phyloP scores from a whole-genome alignment of 352 stramenopile species.

The Aphanomyces astaci region DNA sequence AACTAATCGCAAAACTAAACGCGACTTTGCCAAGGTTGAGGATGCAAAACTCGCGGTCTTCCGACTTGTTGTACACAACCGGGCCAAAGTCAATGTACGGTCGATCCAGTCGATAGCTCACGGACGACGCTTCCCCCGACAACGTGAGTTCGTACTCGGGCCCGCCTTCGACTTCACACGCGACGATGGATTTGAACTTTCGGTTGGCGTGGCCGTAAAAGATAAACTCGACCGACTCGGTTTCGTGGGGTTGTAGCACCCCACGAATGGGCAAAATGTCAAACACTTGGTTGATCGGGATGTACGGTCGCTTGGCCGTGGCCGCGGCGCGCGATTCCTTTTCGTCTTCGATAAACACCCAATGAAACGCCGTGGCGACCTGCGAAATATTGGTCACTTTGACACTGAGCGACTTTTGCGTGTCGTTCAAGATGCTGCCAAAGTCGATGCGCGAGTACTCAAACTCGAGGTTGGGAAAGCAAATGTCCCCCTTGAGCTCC shows the following conservation, averaged over 20 bases:
- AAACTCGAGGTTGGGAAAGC: slow-evolving; percentile 92
- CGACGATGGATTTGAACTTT: slow-evolving; percentile 82
- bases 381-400: slow-evolving; percentile 86
- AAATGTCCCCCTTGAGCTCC: slow-evolving; percentile 86
- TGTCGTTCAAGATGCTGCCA: slow-evolving; percentile 93
- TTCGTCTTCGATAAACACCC: slow-evolving; percentile 93
- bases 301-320: slow-evolving; percentile 73
- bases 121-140: slow-evolving; percentile 83
- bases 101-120: slow-evolving; percentile 89
- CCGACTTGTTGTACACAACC: slow-evolving; percentile 88
- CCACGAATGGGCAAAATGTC: slow-evolving; percentile 92
- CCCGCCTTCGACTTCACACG: slow-evolving; percentile 90
- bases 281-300: slow-evolving; percentile 91
- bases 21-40: slow-evolving; percentile 90
- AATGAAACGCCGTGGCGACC: slow-evolving; percentile 82
- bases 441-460: slow-evolving; percentile 88
- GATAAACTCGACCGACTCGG: slow-evolving; percentile 88
- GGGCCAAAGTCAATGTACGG: slow-evolving; percentile 89
- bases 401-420: slow-evolving; percentile 82
- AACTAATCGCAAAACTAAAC: slow-evolving; percentile 71
- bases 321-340: slow-evolving; percentile 45
- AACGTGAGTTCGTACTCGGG: slow-evolving; percentile 90
- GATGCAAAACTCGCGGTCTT: slow-evolving; percentile 89
- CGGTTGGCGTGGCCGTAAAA: slow-evolving; percentile 91
- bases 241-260: slow-evolving; percentile 75